Evolutionary conservation across 148 eudicot genomes (phyloP).

Genomic region (Beta vulgaris): DNA sequence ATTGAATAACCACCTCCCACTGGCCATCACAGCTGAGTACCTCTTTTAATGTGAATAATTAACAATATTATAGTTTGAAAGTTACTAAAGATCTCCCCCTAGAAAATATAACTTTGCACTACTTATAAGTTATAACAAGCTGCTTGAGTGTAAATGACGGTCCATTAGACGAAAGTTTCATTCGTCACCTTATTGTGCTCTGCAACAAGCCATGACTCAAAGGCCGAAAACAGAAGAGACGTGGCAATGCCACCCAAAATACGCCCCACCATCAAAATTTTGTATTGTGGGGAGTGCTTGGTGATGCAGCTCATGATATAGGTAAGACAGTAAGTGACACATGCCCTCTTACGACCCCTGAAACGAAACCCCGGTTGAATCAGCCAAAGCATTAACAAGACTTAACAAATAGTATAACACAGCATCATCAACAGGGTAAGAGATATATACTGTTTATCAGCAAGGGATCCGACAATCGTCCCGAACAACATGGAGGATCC

Average conservation of each 20-base stretch:
- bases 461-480: constrained; percentile 88
- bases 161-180: not conserved
- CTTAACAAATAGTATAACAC: not conserved
- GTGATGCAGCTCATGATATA: constrained; percentile 86
- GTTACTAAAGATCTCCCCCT: not conserved
- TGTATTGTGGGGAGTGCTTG: constrained; percentile 90
- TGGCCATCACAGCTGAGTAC: not conserved
- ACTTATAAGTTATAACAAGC: not conserved
- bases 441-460: constrained; percentile 71
- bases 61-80: not conserved
- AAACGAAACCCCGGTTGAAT: not conserved
- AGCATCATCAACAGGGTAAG: not conserved
- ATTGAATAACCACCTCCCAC: not conserved
- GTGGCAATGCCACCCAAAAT: constrained; percentile 95
- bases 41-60: not conserved
- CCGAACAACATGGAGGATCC: constrained; percentile 99
- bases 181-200: constrained; percentile 80
- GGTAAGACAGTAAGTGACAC: constrained; percentile 85
- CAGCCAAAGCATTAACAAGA: constrained; percentile 8
- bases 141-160: not conserved
- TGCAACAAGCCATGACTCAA: constrained; percentile 96
- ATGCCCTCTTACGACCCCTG: constrained; percentile 95
- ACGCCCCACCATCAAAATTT: constrained; percentile 84
- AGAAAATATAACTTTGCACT: not conserved
- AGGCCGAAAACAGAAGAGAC: constrained; percentile 84